phyloP scores from a whole-genome alignment of 306 rosid species.

The Styphnolobium japonicum region DNA sequence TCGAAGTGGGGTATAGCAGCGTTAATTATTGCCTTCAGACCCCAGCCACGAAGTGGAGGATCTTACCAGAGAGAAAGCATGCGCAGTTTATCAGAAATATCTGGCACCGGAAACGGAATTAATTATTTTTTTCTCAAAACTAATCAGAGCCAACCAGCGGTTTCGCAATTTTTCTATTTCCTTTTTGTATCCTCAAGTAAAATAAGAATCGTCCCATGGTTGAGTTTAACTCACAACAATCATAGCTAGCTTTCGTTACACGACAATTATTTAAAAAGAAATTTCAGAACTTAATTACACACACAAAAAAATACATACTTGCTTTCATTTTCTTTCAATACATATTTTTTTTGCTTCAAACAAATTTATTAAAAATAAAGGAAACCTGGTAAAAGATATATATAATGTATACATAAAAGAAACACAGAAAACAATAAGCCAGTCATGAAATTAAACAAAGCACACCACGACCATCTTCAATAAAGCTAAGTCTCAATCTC shows the following conservation, averaged over 20 bases:
- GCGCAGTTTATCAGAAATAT: too few relatives aligned
- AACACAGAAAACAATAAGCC: neutral
- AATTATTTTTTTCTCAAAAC: too few relatives aligned
- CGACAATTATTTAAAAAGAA: neutral
- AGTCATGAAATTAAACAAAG: neutral
- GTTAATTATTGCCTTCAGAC: too few relatives aligned
- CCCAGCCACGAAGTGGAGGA: too few relatives aligned
- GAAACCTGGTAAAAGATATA: neutral
- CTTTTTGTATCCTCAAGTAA: too few relatives aligned
- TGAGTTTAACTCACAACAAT: neutral
- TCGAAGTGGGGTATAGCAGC: too few relatives aligned
- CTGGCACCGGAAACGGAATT: too few relatives aligned
- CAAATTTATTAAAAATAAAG: neutral
- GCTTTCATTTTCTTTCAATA: neutral
- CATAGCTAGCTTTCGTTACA: neutral
- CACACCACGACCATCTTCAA: constrained; percentile 20
- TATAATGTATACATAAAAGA: neutral
- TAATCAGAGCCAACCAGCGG: too few relatives aligned
- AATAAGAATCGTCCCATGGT: neutral
- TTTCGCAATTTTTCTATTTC: too few relatives aligned
- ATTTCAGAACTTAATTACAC: neutral
- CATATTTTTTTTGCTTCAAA: neutral
- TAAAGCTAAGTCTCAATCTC: neutral
- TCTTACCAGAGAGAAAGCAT: too few relatives aligned
- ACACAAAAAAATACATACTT: neutral